These are phyloP conservation scores for Prunus mume DNA, from an alignment of 306 rosid species.

Conservation along the genomic window DNA sequence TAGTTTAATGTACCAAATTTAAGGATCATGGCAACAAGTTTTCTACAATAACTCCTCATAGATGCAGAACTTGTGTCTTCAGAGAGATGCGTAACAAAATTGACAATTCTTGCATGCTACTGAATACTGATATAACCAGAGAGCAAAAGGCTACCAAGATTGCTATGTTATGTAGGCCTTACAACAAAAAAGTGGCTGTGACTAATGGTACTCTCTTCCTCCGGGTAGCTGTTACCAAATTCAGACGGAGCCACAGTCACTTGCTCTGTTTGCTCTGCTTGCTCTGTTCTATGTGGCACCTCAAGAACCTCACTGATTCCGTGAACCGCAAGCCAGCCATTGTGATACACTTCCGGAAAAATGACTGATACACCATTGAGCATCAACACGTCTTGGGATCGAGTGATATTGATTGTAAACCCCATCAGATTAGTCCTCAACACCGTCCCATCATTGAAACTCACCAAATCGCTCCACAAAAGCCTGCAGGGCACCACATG, in stretches of 20 bases:
- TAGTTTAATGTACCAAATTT: not conserved
- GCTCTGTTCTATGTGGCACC: not conserved
- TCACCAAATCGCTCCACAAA: constrained; percentile 40
- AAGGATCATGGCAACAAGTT: too few relatives aligned
- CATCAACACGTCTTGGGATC: constrained; percentile 20
- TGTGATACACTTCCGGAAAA: constrained; percentile 37
- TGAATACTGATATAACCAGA: not conserved
- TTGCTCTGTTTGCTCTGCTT: not conserved
- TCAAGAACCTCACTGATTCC: constrained; percentile 34
- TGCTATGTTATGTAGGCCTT: constrained; percentile 13
- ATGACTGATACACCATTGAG: constrained; percentile 38
- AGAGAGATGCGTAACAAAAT: not conserved
- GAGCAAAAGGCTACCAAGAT: constrained; percentile 4
- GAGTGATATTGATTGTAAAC: constrained; percentile 30
- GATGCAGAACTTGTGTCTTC: too few relatives aligned
- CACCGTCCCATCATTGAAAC: constrained; percentile 27
- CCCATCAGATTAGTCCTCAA: constrained; percentile 38
- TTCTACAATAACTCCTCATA: not conserved
- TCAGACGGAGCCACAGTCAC: constrained; percentile 12
- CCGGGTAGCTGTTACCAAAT: not conserved
- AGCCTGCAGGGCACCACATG: constrained; percentile 58
- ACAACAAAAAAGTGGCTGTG: constrained; percentile 41
- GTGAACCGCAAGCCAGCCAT: constrained; percentile 42
- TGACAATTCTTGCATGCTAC: not conserved
- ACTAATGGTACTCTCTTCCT: not conserved